Evolutionary conservation across 2,329 filamentous ascomycete species (phyloP).

Genomic region (Colletotrichum truncatum): DNA sequence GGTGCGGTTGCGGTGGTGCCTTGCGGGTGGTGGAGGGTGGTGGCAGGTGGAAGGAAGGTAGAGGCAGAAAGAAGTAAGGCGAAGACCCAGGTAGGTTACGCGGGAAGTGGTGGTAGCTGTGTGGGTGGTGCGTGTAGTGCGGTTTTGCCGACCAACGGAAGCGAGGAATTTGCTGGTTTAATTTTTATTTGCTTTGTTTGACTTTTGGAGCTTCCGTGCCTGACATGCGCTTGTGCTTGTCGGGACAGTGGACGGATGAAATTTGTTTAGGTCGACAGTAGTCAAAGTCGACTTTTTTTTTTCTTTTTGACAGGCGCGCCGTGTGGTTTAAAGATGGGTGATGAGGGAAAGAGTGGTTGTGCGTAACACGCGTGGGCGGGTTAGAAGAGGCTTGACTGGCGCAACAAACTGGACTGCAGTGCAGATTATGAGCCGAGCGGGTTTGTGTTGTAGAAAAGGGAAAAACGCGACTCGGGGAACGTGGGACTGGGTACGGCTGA

Average conservation of each 20-base stretch:
- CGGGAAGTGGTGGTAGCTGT: slow-evolving; percentile 13
- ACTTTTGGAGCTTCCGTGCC: slow-evolving; percentile 38
- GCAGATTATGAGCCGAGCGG: slow-evolving; percentile 23
- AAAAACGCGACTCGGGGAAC: slow-evolving; percentile 29
- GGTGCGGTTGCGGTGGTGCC: slow-evolving; percentile 37
- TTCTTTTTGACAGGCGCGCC: slow-evolving; percentile 27
- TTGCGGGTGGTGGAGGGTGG: slow-evolving; percentile 12
- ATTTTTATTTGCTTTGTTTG: slow-evolving; percentile 50
- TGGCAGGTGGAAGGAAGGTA: slow-evolving; percentile 37
- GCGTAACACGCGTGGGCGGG: neutral
- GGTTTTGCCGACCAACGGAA: slow-evolving; percentile 47
- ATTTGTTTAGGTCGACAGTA: slow-evolving; percentile 17
- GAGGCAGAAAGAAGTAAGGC: neutral
- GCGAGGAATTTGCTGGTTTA: slow-evolving; percentile 50
- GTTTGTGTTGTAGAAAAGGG: slow-evolving; percentile 20
- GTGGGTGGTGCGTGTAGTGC: slow-evolving; percentile 11
- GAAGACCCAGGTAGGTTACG: neutral
- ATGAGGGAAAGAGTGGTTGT: neutral
- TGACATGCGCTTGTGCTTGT: slow-evolving; percentile 37
- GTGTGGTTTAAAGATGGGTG: slow-evolving; percentile 2
- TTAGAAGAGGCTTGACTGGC: slow-evolving; percentile 15
- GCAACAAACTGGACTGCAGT: slow-evolving; percentile 21
- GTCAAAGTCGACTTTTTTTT: slow-evolving; percentile 20
- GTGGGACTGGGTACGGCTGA: slow-evolving; percentile 3
- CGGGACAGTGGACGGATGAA: slow-evolving; percentile 7